Conservation (phyloP, 768 basidiomycete species). For the Russula sp. region DNA sequence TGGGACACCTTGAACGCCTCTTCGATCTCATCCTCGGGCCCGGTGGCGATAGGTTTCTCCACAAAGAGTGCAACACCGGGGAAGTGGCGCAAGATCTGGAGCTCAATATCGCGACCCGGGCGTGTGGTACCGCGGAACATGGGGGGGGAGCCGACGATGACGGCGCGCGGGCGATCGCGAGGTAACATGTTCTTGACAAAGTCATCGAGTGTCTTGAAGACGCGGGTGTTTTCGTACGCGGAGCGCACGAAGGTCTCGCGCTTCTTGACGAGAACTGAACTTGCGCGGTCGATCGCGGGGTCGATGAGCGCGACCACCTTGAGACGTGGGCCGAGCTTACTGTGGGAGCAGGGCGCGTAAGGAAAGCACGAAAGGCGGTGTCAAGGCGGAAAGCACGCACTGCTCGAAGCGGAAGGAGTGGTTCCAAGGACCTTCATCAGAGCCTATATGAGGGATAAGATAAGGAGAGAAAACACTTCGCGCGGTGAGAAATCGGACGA, state of each 20-base stretch:
- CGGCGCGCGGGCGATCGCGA: constrained; percentile 65
- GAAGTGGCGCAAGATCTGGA: constrained; percentile 81
- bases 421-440: constrained; percentile 88
- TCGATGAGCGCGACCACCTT: constrained; percentile 95
- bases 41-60: constrained; percentile 90
- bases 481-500: constrained; percentile 7
- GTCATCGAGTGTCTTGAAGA: constrained; percentile 81
- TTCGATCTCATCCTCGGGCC: constrained; percentile 58
- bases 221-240: constrained; percentile 85
- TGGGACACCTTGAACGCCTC: constrained; percentile 69
- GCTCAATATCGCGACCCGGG: constrained; percentile 77
- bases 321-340: constrained; percentile 92
- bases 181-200: constrained; percentile 66
- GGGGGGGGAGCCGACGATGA: constrained; percentile 89
- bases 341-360: constrained; percentile 29
- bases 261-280: constrained; percentile 79
- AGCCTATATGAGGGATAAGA: constrained; percentile 42
- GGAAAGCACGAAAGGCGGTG: background rate
- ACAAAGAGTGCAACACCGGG: constrained; percentile 86
- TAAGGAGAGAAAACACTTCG: background rate
- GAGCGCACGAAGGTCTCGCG: constrained; percentile 89
- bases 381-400: constrained; percentile 38
- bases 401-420: constrained; percentile 89
- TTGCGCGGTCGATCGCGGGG: constrained; percentile 77
- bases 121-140: constrained; percentile 81